Evolutionary conservation across 306 rosid species (phyloP), one percentile per base, ranked within the genome.

Genomic region (Ziziphus jujuba): DNA sequence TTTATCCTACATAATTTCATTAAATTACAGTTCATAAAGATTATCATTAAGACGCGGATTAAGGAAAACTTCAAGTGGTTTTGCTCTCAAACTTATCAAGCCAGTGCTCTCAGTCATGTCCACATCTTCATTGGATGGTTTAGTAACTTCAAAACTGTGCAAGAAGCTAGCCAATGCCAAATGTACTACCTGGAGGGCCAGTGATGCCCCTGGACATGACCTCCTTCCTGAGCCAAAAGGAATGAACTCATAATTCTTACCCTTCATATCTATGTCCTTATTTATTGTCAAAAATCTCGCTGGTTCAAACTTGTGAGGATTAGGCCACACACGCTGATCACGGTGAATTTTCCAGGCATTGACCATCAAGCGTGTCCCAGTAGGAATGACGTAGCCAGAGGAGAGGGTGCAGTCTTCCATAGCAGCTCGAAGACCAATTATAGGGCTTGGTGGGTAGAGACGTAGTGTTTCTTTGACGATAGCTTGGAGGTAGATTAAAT

Each of bases 91-190:
- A 23, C 61, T 71, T 14, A 68, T 71, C 47, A 61, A 25, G 3
- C 67, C 68, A 56, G 8, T 5, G 7, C 34, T 38, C 75, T 61
- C 75, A 0, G 44, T 6, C 75, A 59, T 59, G 49, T 69, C 74
- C 17, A 69, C 59, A 5, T 10, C 24, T 16, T 22, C 66, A 48
- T 34, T 15, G 5, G 12, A 5, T 9, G 10, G 13, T 13, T 17
- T 69, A 5, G 14, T 20, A 20, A 69, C 57, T 69, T 69, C 66
- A 59, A 69, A 69, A 15, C 59, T 54, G 14, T 69, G 74, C 56
- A 69, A 40, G 19, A 69, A 69, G 19, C 58, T 31, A 31, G 66
- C 74, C 24, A 69, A 38, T 0, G 50, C 12, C 10, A 69, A 59
- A 0, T 43, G 65, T 13, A 59, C 64, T 12, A 58, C 20, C 5